Evolutionary conservation across 768 basidiomycete species (phyloP).

Genomic region (Lentinula boryana): DNA sequence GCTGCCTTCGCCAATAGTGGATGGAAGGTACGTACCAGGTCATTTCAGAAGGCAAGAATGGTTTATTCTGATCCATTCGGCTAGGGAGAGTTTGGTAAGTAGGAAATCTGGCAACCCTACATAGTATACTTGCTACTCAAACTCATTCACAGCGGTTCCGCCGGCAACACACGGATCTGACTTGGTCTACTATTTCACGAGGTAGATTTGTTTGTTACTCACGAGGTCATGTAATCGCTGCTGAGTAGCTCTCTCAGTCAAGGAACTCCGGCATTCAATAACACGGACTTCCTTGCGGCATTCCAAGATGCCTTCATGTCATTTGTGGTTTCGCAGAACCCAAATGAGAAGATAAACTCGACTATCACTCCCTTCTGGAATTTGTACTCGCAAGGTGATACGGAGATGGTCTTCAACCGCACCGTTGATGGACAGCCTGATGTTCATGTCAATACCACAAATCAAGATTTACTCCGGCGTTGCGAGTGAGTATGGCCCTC

Average conservation of each 20-base stretch:
- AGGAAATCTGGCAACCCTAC: not conserved
- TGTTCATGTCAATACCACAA: slow-evolving; percentile 12
- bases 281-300: slow-evolving; percentile 15
- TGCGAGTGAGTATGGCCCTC: slow-evolving; percentile 13
- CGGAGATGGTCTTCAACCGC: slow-evolving; percentile 26
- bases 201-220: not conserved
- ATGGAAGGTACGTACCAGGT: slow-evolving; percentile 22
- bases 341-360: slow-evolving; percentile 10
- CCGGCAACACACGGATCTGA: slow-evolving; percentile 15
- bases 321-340: slow-evolving; percentile 14
- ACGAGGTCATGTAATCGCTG: not conserved
- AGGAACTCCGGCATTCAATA: slow-evolving; percentile 10
- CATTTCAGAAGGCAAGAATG: not conserved
- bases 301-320: slow-evolving; percentile 17
- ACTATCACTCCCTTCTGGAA: slow-evolving; percentile 17
- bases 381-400: not conserved
- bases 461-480: slow-evolving; percentile 13
- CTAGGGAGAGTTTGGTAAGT: slow-evolving; percentile 18
- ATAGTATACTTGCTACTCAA: not conserved
- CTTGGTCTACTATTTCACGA: slow-evolving; percentile 12
- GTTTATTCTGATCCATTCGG: not conserved
- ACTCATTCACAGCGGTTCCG: slow-evolving; percentile 7
- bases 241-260: too few species aligned
- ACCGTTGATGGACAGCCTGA: slow-evolving; percentile 8
- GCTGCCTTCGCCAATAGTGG: slow-evolving; percentile 21